These are phyloP conservation scores for Cadophora luteo-olivacea DNA, from an alignment of 2,329 filamentous ascomycete genomes.

Conservation along the genomic window DNA sequence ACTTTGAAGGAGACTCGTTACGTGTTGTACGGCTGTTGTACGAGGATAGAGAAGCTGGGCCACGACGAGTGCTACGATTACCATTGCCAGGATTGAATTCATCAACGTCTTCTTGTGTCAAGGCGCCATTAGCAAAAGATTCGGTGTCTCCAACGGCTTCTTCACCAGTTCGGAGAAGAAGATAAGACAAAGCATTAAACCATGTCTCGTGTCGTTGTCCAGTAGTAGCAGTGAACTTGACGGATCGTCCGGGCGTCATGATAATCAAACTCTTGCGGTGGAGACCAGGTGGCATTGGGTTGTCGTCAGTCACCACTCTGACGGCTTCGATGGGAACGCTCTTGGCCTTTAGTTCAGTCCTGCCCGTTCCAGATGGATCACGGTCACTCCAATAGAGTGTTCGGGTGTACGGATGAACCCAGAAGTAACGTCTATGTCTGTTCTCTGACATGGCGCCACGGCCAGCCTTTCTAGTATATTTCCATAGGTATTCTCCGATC, in stretches of 20 bases:
- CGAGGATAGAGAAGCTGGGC: constrained; percentile 74
- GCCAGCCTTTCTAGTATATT: constrained; percentile 96
- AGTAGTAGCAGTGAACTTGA: constrained; percentile 95
- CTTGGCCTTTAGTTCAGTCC: constrained; percentile 78
- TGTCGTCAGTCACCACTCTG: constrained; percentile 90
- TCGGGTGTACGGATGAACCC: constrained; percentile 97
- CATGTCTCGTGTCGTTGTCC: constrained; percentile 96
- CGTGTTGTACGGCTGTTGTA: constrained; percentile 78
- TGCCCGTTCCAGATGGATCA: constrained; percentile 82
- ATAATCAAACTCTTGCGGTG: constrained; percentile 94
- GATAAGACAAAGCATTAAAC: constrained; percentile 96
- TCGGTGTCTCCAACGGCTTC: constrained; percentile 63
- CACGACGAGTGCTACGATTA: constrained; percentile 58
- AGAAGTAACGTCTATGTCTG: constrained; percentile 94
- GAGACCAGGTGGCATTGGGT: constrained; percentile 91
- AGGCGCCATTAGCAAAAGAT: constrained; percentile 58
- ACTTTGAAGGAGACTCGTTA: constrained; percentile 65
- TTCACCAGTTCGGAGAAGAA: constrained; percentile 79
- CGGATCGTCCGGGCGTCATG: constrained; percentile 82
- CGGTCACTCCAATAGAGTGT: constrained; percentile 96
- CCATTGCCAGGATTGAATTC: constrained; percentile 78
- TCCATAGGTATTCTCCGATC: constrained; percentile 99
- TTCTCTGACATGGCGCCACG: constrained; percentile 87
- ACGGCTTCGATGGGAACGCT: constrained; percentile 92
- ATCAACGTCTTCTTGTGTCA: constrained; percentile 67